Base-by-base conservation (phyloP, 139 green algal genomes). In the Desmodesmus armatus region DNA sequence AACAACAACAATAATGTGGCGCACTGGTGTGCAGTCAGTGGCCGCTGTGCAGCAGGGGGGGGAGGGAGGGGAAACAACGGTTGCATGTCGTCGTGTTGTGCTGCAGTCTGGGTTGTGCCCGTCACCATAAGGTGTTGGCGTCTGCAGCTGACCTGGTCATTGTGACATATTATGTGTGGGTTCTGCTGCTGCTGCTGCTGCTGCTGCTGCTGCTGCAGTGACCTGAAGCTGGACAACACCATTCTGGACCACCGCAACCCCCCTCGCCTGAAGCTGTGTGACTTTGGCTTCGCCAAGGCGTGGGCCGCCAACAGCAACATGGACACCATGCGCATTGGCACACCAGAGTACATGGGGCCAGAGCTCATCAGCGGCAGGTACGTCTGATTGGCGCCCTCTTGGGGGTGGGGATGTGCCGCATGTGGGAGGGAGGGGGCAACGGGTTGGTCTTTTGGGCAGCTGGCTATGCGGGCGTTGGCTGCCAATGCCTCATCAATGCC, bases 1-100 rank as follows among this genome's bases (percentile, higher is more conserved):
- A 94, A 98, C 87, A 87, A n/a, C n/a, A n/a, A 84, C 21, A 92
- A 97, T 81, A 89, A 91, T 27, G 95, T 98, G 44, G 95, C 95
- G 0, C 95, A 98, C 92, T 87, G 92, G 75, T 82, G 60, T 11
- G 60, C 27, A 21, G 9, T 55, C 9, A 55, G 13, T 23, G 47
- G n/a, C n/a, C n/a, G n/a, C n/a, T n/a, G n/a, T n/a, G n/a, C n/a
- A n/a, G n/a, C n/a, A n/a, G n/a, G n/a, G n/a, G n/a, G n/a, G n/a
- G n/a, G n/a, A n/a, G n/a, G n/a, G n/a, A n/a, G n/a, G n/a, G n/a
- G n/a, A n/a, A n/a, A n/a, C n/a, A n/a, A n/a, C n/a, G n/a, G n/a
- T n/a, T n/a, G n/a, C n/a, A n/a, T n/a, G n/a, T n/a, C n/a, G n/a
- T n/a, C n/a, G n/a, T n/a, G n/a, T n/a, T n/a, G n/a, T n/a, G n/a